Base-by-base conservation (phyloP, 371 early-diverging fungal genomes). In the Syncephalis plumigaleata region DNA sequence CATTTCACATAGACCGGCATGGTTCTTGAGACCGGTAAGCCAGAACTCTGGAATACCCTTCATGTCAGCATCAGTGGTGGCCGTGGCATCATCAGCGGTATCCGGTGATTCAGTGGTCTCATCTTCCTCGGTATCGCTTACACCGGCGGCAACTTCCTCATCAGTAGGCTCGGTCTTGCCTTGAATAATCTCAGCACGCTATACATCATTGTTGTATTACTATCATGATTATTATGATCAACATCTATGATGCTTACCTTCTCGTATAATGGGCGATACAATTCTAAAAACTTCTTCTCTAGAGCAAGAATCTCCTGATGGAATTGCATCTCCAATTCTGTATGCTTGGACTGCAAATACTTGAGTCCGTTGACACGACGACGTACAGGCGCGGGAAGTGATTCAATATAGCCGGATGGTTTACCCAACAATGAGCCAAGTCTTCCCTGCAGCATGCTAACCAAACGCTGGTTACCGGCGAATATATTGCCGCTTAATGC, bases 1-100 rank as follows among this genome's bases (percentile, higher is more conserved):
- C 45, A 75, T 61, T 42, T 89, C 86, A 39, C 54, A 60, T 47
- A 91, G 67, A 53, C 73, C 71, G 45, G 80, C 75, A 66, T 87
- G 74, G 66, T 79, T 87, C 67, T 84, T 81, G 59, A 97, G 65
- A 26, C 75, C 70, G 20, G 89, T 88, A 36, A 91, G 68, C 98
- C 98, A 97, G 77, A 97, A 97, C 52, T 81, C 78, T 48, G 84
- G 84, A 42, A 85, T 71, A 52, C 84, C 87, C 48, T 17, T 52
- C 22, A 44, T 48, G 17, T n/a, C 11, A 11, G 31, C 31, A 31
- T 31, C 31, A n/a, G n/a, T n/a, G 16, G 42, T 47, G 11, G 51
- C 48, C 50, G 53, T 47, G 21, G 13, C 52, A 15, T 55, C 54
- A 44, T 49, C 53, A 18, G 51, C 53, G 11, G 53, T 47, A 21